Evolutionary conservation across 2,329 filamentous ascomycete genomes (phyloP).

Genomic region (Fonsecaea pedrosoi): DNA sequence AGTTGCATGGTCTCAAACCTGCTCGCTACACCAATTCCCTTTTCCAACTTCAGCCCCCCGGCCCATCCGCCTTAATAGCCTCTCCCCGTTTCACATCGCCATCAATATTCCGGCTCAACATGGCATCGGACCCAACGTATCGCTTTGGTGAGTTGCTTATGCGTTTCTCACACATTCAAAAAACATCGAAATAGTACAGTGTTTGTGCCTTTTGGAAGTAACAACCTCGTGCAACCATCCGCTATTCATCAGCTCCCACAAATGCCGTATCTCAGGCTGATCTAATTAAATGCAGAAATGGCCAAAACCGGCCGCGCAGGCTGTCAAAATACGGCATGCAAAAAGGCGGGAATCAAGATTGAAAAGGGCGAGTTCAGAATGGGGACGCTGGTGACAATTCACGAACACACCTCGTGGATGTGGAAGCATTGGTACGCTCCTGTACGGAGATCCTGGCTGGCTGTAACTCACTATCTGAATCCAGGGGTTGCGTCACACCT

Average conservation of each 20-base stretch:
- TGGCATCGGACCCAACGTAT: constrained; percentile 31
- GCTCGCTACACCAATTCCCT: neutral
- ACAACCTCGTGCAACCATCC: neutral
- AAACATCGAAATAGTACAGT: neutral
- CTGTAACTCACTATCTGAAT: neutral
- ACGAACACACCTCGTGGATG: constrained; percentile 67
- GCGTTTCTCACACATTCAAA: neutral
- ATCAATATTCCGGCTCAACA: neutral
- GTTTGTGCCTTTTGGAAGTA: neutral
- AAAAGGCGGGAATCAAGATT: constrained; percentile 73
- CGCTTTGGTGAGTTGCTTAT: constrained; percentile 29
- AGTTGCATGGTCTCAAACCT: neutral
- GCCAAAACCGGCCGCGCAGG: constrained; percentile 73
- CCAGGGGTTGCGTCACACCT: constrained; percentile 88
- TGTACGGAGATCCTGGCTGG: neutral
- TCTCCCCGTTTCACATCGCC: neutral
- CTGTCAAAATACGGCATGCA: constrained; percentile 77
- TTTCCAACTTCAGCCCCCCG: neutral
- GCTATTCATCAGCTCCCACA: neutral
- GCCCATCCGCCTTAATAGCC: neutral
- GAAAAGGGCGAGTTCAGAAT: constrained; percentile 78
- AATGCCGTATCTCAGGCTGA: neutral
- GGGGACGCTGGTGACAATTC: constrained; percentile 72
- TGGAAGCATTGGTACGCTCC: constrained; percentile 84
- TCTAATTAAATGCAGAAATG: constrained; percentile 62